Percentiles rank a stretch among this genome's conserved stretches.
Evolutionary conservation across 495 filamentous ascomycete genomes (phyloP).

Genomic region (Penicillium bialowiezense): DNA sequence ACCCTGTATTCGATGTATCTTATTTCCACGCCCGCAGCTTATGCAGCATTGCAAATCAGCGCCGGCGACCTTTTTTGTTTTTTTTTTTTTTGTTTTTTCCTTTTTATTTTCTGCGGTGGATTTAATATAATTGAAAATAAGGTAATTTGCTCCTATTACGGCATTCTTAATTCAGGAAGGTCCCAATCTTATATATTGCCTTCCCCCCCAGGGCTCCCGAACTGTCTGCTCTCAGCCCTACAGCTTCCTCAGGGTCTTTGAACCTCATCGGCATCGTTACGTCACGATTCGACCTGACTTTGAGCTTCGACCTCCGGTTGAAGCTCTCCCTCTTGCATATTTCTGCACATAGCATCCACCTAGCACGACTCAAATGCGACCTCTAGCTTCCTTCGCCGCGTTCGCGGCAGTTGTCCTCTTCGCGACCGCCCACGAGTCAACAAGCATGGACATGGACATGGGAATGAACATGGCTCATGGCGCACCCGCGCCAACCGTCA

Average conservation of each 20-base stretch:
- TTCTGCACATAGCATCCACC: neutral
- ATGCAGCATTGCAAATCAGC: slow-evolving; percentile 27
- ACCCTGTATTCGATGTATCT: too few relatives aligned
- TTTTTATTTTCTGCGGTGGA: slow-evolving; percentile 2
- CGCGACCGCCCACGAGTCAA: slow-evolving; percentile 34
- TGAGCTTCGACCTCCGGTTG: slow-evolving; percentile 19
- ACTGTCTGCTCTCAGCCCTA: slow-evolving; percentile 22
- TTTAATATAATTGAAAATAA: neutral
- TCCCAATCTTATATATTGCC: slow-evolving; percentile 8
- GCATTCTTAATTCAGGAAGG: neutral
- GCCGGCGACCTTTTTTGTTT: slow-evolving; percentile 5
- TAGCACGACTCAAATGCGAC: slow-evolving; percentile 26
- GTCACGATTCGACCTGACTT: slow-evolving; percentile 22
- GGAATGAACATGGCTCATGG: too few relatives aligned
- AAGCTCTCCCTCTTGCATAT: slow-evolving; percentile 7
- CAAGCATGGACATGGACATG: slow-evolving; percentile 40
- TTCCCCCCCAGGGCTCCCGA: neutral
- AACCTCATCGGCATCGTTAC: slow-evolving; percentile 18
- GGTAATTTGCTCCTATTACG: neutral
- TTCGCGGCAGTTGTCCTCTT: slow-evolving; percentile 25
- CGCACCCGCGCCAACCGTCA: slow-evolving; percentile 31
- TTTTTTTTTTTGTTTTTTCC: slow-evolving; percentile 7
- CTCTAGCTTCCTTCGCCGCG: slow-evolving; percentile 24
- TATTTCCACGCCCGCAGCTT: neutral
- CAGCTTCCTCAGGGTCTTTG: slow-evolving; percentile 2